Evolutionary conservation across 164 flowering plant species (phyloP), one percentile per base, ranked within the genome.

Genomic region (Aristolochia californica): DNA sequence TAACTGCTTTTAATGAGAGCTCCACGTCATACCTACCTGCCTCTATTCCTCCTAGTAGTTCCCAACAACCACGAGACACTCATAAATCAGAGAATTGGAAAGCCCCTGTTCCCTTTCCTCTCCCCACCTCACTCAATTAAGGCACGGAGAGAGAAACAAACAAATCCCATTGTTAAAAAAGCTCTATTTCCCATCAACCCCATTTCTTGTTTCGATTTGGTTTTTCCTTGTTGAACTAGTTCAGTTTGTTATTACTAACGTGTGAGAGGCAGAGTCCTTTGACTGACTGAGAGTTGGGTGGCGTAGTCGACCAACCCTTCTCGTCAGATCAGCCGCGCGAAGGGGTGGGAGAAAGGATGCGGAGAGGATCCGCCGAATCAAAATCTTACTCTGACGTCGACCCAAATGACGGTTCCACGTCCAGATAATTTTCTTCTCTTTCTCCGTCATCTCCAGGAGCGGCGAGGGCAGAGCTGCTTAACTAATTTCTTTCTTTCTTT

Each of bases 1-100:
- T 68, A 69, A 77, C 70, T 67, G 74, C 68, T 73, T 74, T 66
- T 22, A 73, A 72, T 71, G 67, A 49, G 59, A 55, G 56, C 48
- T 51, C 75, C 82, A 82, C 81, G 87, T 79, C 81, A 71, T 68
- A 72, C 57, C 77, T 72, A 78, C 84, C 73, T 74, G 63, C 66
- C 51, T 38, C 54, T 59, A 24, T 11, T 61, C 49, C 55, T 21
- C 21, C 68, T 43, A 43, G 70, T 74, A 74, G 72, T 61, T 81
- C 77, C 77, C 81, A 78, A 66, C 85, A 70, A 78, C 77, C 76
- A 67, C 44, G 28, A 3, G 53, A 25, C 38, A 43, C 45, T 45
- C 51, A 22, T 26, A 24, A 18, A 18, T 28, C 53, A 30, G 26
- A 51, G 18, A 24, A 57, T 21, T 47, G 34, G 53, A 17, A 20